Base-by-base conservation (phyloP, 2,329 filamentous ascomycete genomes). In the Botrytis fabae region DNA sequence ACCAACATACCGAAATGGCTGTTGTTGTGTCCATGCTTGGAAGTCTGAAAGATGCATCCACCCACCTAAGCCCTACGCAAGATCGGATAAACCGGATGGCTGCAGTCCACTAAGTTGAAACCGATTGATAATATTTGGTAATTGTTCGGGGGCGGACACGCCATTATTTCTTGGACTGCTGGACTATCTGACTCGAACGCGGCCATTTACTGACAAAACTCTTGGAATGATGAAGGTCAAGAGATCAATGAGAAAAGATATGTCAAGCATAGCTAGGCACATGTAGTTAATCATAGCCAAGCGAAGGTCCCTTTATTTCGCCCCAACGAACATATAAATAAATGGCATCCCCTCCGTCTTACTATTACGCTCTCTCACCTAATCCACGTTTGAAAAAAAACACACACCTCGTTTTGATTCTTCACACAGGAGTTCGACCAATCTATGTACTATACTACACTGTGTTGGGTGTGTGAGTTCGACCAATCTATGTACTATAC, bases 191-290 rank as follows among this genome's bases (percentile, higher is more conserved):
- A 65, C 22, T 65, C 12, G n/a, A 35, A 65, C 16, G 18, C 6
- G 44, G 18, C 12, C 48, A 38, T 38, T 42, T 65, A 16, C n/a
- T 35, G 48, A 48, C 38, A 25, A n/a, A 25, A 38, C 14, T 51
- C 63, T 66, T 51, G 32, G 44, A 14, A 51, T 66, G 63, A 66
- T 66, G 22, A 51, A 38, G 14, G 63, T 65, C 63, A 66, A 66
- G 63, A 51, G 54, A 54, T 18, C 28, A 32, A 59, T 8, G 10
- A 40, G 44, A 54, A 51, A 42, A 42, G n/a, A 25, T 3, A 35
- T 54, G 35, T 40, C 40, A 69, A 42, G 32, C 32, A 57, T 40
- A 10, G 12, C 25, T n/a, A 69, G 60, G 66, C 66, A 51, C 2
- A 38, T 8, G 8, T 40, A 40, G 40, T 14, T 9, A 14, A 38